phyloP scores from a whole-genome alignment of 2,329 filamentous ascomycete species.

The Chaetomium olivaceum region DNA sequence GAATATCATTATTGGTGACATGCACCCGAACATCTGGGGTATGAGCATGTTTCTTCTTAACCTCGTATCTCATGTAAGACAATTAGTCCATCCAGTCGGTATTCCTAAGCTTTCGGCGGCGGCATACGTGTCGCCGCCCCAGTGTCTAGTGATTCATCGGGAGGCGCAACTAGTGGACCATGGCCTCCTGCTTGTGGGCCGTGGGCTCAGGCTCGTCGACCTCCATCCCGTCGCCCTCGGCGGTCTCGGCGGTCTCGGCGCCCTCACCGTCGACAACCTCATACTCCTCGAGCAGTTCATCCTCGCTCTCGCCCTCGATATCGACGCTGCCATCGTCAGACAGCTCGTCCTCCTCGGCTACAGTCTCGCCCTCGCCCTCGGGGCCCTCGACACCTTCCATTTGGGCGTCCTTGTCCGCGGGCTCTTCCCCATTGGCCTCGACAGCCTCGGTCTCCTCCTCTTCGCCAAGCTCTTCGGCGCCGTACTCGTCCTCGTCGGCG shows the following conservation, averaged over 20 bases:
- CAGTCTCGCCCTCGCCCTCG: slow-evolving; percentile 36
- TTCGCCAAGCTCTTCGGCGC: slow-evolving; percentile 82
- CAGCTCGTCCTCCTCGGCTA: slow-evolving; percentile 40
- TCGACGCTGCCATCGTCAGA: slow-evolving; percentile 44
- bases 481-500: slow-evolving; percentile 86
- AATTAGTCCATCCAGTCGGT: slow-evolving; percentile 13
- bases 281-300: slow-evolving; percentile 42
- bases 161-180: slow-evolving; percentile 21
- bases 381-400: slow-evolving; percentile 40
- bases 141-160: not conserved
- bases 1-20: not conserved
- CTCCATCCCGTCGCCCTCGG: slow-evolving; percentile 39
- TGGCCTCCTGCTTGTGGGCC: slow-evolving; percentile 23
- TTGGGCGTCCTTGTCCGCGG: slow-evolving; percentile 35
- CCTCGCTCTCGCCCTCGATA: slow-evolving; percentile 44
- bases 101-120: not conserved
- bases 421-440: slow-evolving; percentile 35
- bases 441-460: slow-evolving; percentile 49
- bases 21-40: slow-evolving; percentile 28
- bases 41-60: slow-evolving; percentile 25
- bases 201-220: slow-evolving; percentile 37
- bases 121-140: not conserved
- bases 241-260: slow-evolving; percentile 24
- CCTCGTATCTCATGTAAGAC: slow-evolving; percentile 18
- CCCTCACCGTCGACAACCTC: slow-evolving; percentile 34